A percentile compares a stretch with the other conserved stretches of the same genome.
These are phyloP conservation scores for Fusarium setosum DNA, from an alignment of 2,329 filamentous ascomycete species.

Conservation along the genomic window DNA sequence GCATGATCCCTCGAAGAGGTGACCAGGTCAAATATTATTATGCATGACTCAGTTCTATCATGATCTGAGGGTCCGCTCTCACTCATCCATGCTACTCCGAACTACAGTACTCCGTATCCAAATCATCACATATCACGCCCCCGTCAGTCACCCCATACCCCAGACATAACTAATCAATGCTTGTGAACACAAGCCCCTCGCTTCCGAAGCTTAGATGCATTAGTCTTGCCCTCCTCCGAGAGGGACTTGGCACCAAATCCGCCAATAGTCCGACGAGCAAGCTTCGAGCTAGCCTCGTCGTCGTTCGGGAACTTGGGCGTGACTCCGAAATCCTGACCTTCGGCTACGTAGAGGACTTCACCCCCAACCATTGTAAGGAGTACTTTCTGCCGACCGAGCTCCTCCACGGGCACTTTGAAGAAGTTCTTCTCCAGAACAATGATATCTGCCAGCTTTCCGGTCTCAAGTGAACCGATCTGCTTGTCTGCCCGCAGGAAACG, in stretches of 20 bases:
- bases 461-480: slow-evolving; percentile 40
- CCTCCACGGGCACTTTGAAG: slow-evolving; percentile 38
- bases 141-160: not conserved
- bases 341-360: slow-evolving; percentile 40
- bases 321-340: slow-evolving; percentile 37
- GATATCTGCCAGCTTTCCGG: slow-evolving; percentile 42
- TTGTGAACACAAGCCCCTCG: slow-evolving; percentile 32
- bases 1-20: not conserved
- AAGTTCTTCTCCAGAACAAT: slow-evolving; percentile 41
- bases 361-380: slow-evolving; percentile 43
- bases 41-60: not conserved
- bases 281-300: slow-evolving; percentile 16
- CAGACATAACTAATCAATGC: slow-evolving; percentile 13
- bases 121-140: too few species aligned
- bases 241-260: slow-evolving; percentile 28
- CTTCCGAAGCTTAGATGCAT: slow-evolving; percentile 29
- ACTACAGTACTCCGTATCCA: not conserved
- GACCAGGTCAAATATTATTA: not conserved
- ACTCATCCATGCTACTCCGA: too few species aligned
- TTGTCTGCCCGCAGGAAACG: slow-evolving; percentile 40
- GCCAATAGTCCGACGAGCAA: slow-evolving; percentile 32
- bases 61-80: too few species aligned
- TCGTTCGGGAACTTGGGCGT: slow-evolving; percentile 41
- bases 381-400: slow-evolving; percentile 38
- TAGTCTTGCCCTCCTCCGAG: slow-evolving; percentile 13